These are phyloP conservation scores for Eucalyptus marginata DNA, from an alignment of 345 rosid species.

Conservation along the genomic window DNA sequence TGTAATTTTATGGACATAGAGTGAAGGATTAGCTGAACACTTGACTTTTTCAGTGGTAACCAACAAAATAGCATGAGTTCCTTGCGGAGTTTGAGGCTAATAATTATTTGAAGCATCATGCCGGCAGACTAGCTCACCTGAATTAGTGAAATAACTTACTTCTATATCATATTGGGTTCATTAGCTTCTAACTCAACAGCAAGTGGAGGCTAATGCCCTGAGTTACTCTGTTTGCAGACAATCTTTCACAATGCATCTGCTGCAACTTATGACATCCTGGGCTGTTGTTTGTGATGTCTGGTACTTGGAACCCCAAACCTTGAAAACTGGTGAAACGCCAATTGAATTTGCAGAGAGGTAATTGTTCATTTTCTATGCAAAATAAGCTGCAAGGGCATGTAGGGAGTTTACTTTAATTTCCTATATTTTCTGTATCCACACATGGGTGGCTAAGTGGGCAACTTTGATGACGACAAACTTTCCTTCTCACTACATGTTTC, in stretches of 20 bases:
- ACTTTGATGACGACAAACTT: not conserved
- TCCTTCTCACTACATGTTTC: not conserved
- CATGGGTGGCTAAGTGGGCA: not conserved
- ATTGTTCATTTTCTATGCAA: not conserved
- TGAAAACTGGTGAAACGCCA: constrained; percentile 78
- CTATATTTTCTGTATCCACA: not conserved
- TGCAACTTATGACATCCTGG: constrained; percentile 99
- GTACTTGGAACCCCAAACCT: constrained; percentile 91
- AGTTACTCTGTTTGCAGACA: constrained; percentile 42
- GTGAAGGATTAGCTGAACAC: not conserved
- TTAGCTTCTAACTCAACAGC: not conserved
- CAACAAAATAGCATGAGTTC: not conserved
- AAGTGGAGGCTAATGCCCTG: not conserved
- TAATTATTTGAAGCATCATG: not conserved
- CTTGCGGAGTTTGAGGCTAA: not conserved
- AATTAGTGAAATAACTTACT: not conserved
- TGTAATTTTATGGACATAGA: not conserved
- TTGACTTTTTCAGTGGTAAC: not conserved
- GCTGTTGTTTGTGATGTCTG: constrained; percentile 99
- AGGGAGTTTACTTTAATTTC: not conserved
- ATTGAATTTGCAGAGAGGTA: constrained; percentile 99
- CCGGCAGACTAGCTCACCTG: not conserved
- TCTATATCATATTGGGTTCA: not conserved
- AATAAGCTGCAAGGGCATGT: not conserved
- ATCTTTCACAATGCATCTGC: constrained; percentile 92